These are phyloP conservation scores for Paratinospora sagittata DNA, from an alignment of 164 flowering plant genomes.

Conservation along the genomic window DNA sequence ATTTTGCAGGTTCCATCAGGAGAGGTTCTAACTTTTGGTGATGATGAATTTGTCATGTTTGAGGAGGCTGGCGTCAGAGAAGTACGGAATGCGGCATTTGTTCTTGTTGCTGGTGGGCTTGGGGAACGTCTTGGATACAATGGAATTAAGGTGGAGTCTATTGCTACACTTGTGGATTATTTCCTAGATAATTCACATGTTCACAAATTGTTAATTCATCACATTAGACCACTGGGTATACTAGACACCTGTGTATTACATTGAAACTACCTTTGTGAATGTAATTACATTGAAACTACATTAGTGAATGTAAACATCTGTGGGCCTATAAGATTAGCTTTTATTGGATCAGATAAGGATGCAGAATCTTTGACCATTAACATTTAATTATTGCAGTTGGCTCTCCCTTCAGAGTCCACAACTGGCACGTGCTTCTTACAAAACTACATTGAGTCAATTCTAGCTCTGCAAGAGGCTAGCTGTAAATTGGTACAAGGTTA, in stretches of 20 bases:
- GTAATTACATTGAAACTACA: background rate
- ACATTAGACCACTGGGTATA: background rate
- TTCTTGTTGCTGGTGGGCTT: conserved; percentile 98
- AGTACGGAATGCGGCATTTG: conserved; percentile 84
- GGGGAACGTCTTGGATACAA: conserved; percentile 99
- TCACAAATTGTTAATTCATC: background rate
- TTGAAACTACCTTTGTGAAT: background rate
- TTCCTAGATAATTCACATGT: background rate
- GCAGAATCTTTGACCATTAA: background rate
- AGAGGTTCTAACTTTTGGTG: conserved; percentile 67
- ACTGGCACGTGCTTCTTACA: conserved; percentile 85
- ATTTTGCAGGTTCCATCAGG: conserved; percentile 87
- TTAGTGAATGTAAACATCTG: background rate
- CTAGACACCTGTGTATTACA: background rate
- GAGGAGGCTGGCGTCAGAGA: conserved; percentile 80
- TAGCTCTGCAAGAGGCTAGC: conserved; percentile 87
- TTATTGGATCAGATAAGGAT: background rate
- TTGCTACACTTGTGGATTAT: background rate
- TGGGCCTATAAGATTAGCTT: background rate
- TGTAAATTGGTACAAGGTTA: conserved; percentile 43
- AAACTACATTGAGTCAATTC: conserved; percentile 69
- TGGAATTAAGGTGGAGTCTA: conserved; percentile 77
- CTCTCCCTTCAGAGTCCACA: conserved; percentile 78
- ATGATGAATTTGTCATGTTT: conserved; percentile 56
- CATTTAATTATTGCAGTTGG: conserved; percentile 47